phyloP scores from a whole-genome alignment of 345 rosid species.

The Citrus hindsii region DNA sequence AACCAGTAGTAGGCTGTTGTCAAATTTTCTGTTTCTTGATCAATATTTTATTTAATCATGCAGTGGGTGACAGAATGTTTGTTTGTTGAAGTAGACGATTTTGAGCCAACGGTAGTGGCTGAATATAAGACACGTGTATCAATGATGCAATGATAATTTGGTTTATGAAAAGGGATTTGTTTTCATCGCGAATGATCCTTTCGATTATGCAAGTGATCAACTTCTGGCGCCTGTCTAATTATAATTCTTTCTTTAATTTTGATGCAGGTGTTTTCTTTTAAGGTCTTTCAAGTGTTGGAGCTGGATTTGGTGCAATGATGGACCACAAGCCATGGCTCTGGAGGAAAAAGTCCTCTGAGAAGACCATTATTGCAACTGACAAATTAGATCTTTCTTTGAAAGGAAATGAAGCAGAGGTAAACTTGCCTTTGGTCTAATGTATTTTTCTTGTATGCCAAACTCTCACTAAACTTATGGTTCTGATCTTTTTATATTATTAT shows the following conservation, averaged over 20 bases:
- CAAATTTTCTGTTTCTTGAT: background rate
- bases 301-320: constrained; percentile 36
- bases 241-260: background rate
- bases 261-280: constrained; percentile 16
- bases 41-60: background rate
- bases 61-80: background rate
- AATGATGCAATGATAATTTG: background rate
- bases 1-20: background rate
- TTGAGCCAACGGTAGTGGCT: background rate
- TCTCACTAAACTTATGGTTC: background rate
- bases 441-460: background rate
- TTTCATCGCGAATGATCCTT: background rate
- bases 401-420: constrained; percentile 60
- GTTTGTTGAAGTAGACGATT: constrained; percentile 2
- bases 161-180: background rate
- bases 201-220: background rate
- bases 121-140: background rate
- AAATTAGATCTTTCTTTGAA: constrained; percentile 29
- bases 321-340: constrained; percentile 81
- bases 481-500: background rate
- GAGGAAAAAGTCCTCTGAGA: constrained; percentile 78
- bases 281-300: background rate
- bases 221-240: background rate
- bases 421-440: constrained; percentile 1
- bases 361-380: constrained; percentile 36